Evolutionary conservation across 1,139 yeast genomes (phyloP), one percentile per base, ranked within the genome.

Genomic region (Eremothecium sinecaudum): DNA sequence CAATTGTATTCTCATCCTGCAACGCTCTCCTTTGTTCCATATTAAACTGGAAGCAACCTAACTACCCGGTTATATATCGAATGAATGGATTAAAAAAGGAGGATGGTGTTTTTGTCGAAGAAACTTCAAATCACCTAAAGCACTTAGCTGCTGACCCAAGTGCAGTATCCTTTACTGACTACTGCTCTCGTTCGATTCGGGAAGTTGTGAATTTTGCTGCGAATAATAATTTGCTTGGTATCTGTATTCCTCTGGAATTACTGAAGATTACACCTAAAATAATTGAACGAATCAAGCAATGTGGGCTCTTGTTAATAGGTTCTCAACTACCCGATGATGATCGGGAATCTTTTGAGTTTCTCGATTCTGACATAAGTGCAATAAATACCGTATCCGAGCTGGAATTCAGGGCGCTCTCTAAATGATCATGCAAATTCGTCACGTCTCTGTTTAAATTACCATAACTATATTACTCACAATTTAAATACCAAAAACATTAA

Each of bases 11-110:
- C 58, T 73, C 93, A 12, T 83, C 96, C 1, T 74, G 84, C 33
- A 86, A 86, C 57, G 81, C 95, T 20, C 73, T 78, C 33, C 83
- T 86, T 13, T 90, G 98, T 59, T 84, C 94, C 13, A 81, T 84
- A 32, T 65, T 90, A 47, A 90, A 90, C 58, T 90, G 98, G 98
- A 90, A 90, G 59, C 98, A 90, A 60, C 98, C 98, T 4, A 90
- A 87, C 58, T 90, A 81, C 60, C 96, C 98, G 0, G 97, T 90
- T 1, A 79, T 90, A 46, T 80, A 82, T 59, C 73, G 78, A 34
- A 74, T 87, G 73, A 79, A 75, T 48, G 83, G 84, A 9, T 64
- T 78, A n/a, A 61, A 64, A 42, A 51, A 56, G 25, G 38, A 45
- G 18, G 36, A 43, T 22, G 51, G 61, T 29, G 41, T 44, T 32